Evolutionary conservation across 148 eudicot species (phyloP).

Genomic region (Cornus suecica): DNA sequence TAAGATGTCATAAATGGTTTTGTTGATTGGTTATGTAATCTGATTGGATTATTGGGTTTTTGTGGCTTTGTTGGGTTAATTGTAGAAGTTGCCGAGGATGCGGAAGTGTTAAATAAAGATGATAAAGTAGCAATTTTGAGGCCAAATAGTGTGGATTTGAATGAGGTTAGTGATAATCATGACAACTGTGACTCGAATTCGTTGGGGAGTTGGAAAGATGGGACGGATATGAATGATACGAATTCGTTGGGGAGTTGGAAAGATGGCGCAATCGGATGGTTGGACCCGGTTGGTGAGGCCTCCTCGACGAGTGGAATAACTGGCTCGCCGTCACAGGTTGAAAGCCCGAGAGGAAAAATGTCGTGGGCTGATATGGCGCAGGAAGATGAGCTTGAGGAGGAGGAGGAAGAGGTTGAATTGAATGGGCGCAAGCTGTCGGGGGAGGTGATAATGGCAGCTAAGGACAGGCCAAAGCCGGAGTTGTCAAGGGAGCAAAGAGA

Average conservation of each 20-base stretch:
- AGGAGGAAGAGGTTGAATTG: slow-evolving; percentile 52
- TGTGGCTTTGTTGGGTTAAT: slow-evolving; percentile 3
- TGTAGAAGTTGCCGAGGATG: slow-evolving; percentile 27
- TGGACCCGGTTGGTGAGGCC: slow-evolving; percentile 24
- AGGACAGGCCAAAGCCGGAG: slow-evolving; percentile 35
- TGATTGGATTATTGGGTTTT: background rate
- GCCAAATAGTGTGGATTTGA: slow-evolving; percentile 15
- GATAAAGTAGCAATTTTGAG: slow-evolving; percentile 18
- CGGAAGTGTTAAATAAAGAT: slow-evolving; percentile 16
- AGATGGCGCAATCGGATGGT: slow-evolving; percentile 40
- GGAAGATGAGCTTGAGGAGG: slow-evolving; percentile 74
- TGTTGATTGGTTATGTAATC: background rate
- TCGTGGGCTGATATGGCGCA: slow-evolving; percentile 97
- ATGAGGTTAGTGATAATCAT: slow-evolving; percentile 12
- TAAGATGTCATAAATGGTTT: background rate
- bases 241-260: slow-evolving; percentile 51
- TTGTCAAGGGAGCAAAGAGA: slow-evolving; percentile 82
- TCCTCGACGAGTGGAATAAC: slow-evolving; percentile 28
- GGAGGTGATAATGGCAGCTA: slow-evolving; percentile 24
- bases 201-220: slow-evolving; percentile 55
- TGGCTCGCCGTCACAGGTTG: slow-evolving; percentile 12
- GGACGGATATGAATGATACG: slow-evolving; percentile 29
- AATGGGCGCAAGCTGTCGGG: slow-evolving; percentile 25
- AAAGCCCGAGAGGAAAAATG: slow-evolving; percentile 37
- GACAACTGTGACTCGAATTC: slow-evolving; percentile 50